Evolutionary conservation across 2,329 filamentous ascomycete species (phyloP), one percentile per base, ranked within the genome.

Genomic region (Cercospora zeae-maydis): DNA sequence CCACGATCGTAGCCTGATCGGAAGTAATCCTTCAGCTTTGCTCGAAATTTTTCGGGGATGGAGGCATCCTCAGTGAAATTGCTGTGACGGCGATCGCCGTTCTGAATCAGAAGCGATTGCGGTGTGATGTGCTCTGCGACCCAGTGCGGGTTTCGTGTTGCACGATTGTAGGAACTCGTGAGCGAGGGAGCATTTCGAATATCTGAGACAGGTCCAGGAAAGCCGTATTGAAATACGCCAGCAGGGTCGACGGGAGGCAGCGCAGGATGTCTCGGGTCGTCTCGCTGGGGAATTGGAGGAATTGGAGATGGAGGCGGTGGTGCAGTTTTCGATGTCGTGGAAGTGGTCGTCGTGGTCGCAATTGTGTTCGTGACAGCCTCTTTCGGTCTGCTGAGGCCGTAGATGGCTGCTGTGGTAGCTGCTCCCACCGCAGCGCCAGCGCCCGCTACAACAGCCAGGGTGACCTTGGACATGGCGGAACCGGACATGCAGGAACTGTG

Each of bases 1-100:
- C 95, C 95, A 37, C 95, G 86, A 78, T 99, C 95, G 77, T 96
- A 99, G 72, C 95, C 95, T 39, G 88, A 93, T 69, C 93, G 90
- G 81, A 88, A 93, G 81, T 99, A 99, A 82, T 99, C 95, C 77
- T 91, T 89, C 62, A 99, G 83, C 76, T 88, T 89, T 63, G 91
- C 95, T 67, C 93, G 89, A 82, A 97, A 99, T 78, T 90, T 88
- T 58, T 89, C 83, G 0, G 95, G 95, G 59, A 99, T 88, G 24
- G 78, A 78, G 2, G 82, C 76, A 78, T 99, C 95, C 78, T 99
- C 93, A 69, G 87, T 78, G 77, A 99, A 99, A 65, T 79, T 79
- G 75, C 88, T 92, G 83, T 93, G 82, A 76, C 91, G 90, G 73
- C 95, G 88, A 79, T 98, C 93, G 69, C 86, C 95, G 65, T 89